A percentile compares a stretch with the other conserved stretches of the same genome.
These are phyloP conservation scores for Coleophoma crateriformis DNA, from an alignment of 2,329 filamentous ascomycete species.

Conservation along the genomic window DNA sequence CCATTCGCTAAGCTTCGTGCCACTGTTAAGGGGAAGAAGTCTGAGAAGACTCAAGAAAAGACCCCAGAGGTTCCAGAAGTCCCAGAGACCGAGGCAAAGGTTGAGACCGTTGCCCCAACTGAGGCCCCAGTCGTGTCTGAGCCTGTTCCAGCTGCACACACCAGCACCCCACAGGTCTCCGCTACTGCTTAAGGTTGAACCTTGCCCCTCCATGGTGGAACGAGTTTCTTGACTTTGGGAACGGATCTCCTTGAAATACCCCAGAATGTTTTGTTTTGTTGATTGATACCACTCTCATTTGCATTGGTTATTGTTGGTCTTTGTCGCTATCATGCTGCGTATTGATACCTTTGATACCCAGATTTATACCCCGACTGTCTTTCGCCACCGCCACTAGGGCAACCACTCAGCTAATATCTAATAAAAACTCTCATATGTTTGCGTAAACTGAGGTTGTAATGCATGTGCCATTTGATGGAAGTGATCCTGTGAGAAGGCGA, in stretches of 20 bases:
- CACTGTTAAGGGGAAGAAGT: constrained; percentile 27
- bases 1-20: constrained; percentile 29
- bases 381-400: constrained; percentile 31
- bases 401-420: constrained; percentile 27
- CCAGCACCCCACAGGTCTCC: constrained; percentile 22
- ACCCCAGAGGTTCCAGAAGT: constrained; percentile 14
- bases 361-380: constrained; percentile 30
- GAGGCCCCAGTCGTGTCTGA: constrained; percentile 19
- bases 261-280: constrained; percentile 23
- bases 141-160: constrained; percentile 13
- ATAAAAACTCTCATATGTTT: constrained; percentile 24
- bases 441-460: background rate
- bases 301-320: constrained; percentile 20
- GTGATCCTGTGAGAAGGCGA: too few relatives aligned
- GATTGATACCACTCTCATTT: constrained; percentile 30
- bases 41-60: constrained; percentile 39
- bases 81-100: constrained; percentile 28
- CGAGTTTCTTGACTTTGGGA: constrained; percentile 24
- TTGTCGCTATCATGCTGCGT: constrained; percentile 22
- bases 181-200: constrained; percentile 22
- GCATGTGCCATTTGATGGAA: too few relatives aligned
- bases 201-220: constrained; percentile 9
- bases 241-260: constrained; percentile 31
- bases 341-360: constrained; percentile 27
- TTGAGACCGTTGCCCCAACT: constrained; percentile 20